These are phyloP conservation scores for Penicillium sp. DNA, from an alignment of 2,329 filamentous ascomycete species.

Conservation along the genomic window DNA sequence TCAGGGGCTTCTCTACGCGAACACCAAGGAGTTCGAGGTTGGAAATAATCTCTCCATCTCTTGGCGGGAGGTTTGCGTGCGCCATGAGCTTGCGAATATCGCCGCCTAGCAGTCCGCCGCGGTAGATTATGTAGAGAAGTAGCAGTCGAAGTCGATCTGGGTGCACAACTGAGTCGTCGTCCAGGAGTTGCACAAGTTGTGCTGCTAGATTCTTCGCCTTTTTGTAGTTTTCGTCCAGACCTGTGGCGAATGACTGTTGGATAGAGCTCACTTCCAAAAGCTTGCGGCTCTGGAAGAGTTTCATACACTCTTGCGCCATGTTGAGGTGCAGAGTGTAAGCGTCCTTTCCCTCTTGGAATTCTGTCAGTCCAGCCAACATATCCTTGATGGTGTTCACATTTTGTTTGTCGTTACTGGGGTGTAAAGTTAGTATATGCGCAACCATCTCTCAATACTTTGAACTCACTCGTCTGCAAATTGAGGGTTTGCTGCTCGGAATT, in stretches of 20 bases:
- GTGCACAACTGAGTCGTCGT: slow-evolving; percentile 73
- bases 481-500: slow-evolving; percentile 86
- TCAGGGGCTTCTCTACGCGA: slow-evolving; percentile 69
- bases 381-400: slow-evolving; percentile 91
- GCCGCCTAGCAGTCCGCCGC: slow-evolving; percentile 78
- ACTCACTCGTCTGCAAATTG: slow-evolving; percentile 76
- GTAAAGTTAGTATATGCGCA: slow-evolving; percentile 3
- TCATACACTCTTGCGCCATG: slow-evolving; percentile 98
- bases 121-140: slow-evolving; percentile 81
- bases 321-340: slow-evolving; percentile 90
- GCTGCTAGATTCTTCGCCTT: slow-evolving; percentile 89
- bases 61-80: slow-evolving; percentile 75
- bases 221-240: slow-evolving; percentile 86
- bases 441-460: neutral
- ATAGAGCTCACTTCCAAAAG: slow-evolving; percentile 82
- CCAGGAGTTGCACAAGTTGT: slow-evolving; percentile 81
- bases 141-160: slow-evolving; percentile 82
- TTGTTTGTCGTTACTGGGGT: slow-evolving; percentile 61
- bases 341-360: slow-evolving; percentile 95
- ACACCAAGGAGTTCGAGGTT: slow-evolving; percentile 82
- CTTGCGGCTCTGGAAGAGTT: slow-evolving; percentile 81
- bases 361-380: slow-evolving; percentile 91
- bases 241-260: slow-evolving; percentile 89
- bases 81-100: slow-evolving; percentile 83
- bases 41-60: slow-evolving; percentile 70